These are phyloP conservation scores for Carex littledalei DNA, from an alignment of 176 grass and related monocot genomes.

Conservation along the genomic window DNA sequence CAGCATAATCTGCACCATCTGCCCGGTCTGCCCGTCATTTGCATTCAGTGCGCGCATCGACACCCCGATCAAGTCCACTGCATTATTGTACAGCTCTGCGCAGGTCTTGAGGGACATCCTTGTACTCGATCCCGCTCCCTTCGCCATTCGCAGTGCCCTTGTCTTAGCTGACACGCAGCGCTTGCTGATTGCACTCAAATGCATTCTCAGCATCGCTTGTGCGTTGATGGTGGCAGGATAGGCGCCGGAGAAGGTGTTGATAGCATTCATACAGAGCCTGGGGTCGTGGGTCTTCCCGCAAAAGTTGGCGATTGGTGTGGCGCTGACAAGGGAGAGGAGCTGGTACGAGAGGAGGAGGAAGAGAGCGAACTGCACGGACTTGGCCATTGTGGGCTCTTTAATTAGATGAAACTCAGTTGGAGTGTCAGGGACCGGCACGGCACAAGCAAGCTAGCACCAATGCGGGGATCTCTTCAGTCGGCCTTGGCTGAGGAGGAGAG, in stretches of 20 bases:
- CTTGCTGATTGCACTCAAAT: neutral
- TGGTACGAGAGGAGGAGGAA: conserved; percentile 3
- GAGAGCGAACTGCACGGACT: neutral
- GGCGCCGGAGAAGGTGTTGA: neutral
- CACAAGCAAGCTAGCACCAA: neutral
- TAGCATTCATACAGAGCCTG: neutral
- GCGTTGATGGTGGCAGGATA: neutral
- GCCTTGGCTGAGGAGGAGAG: neutral
- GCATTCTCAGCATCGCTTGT: neutral
- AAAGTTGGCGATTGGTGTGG: neutral
- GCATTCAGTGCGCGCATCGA: neutral
- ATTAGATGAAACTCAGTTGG: neutral
- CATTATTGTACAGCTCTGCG: neutral
- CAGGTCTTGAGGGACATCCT: neutral
- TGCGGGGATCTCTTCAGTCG: neutral
- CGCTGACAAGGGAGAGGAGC: neutral
- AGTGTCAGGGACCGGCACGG: neutral
- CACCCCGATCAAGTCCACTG: conserved; percentile 11
- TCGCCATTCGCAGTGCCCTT: neutral
- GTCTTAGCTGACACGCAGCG: neutral
- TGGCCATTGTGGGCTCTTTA: neutral
- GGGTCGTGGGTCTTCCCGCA: conserved; percentile 5
- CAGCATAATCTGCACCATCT: conserved; percentile 12
- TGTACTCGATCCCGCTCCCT: neutral
- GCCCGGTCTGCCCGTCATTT: neutral